A percentile compares a stretch with the other conserved stretches of the same genome.
These are phyloP conservation scores for Tulasnella sp. DNA, from an alignment of 768 basidiomycete species.

Conservation along the genomic window DNA sequence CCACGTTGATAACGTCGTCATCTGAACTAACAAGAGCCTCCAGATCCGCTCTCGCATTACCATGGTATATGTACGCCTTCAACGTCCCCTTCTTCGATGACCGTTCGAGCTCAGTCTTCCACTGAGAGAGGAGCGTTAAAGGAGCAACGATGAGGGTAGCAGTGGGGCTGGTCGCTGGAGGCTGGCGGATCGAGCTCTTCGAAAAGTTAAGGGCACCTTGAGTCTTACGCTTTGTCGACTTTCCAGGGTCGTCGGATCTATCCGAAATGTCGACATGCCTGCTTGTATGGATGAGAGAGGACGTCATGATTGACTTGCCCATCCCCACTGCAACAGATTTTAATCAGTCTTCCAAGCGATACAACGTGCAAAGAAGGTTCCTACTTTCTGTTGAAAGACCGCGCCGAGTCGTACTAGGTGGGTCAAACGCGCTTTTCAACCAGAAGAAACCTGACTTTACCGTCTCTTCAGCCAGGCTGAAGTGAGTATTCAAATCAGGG, in stretches of 20 bases:
- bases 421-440: neutral
- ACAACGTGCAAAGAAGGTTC: neutral
- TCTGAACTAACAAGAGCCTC: constrained; percentile 43
- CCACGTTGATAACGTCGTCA: constrained; percentile 54
- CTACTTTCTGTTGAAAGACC: neutral
- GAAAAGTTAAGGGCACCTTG: constrained; percentile 21
- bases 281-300: constrained; percentile 77
- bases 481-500: neutral
- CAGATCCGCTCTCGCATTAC: constrained; percentile 68
- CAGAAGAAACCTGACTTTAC: neutral
- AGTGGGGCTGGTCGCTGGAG: constrained; percentile 20
- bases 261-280: constrained; percentile 33
- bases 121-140: constrained; percentile 81
- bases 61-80: constrained; percentile 72
- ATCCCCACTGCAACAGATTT: constrained; percentile 59
- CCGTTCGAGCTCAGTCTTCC: constrained; percentile 85
- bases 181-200: constrained; percentile 28
- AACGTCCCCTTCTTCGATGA: constrained; percentile 62
- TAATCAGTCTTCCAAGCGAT: neutral
- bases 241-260: neutral
- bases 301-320: constrained; percentile 91
- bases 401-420: neutral
- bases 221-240: neutral
- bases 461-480: neutral
- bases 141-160: constrained; percentile 90